These are phyloP conservation scores for Calonectria pauciramosa DNA, from an alignment of 2,329 filamentous ascomycete genomes.

Conservation along the genomic window DNA sequence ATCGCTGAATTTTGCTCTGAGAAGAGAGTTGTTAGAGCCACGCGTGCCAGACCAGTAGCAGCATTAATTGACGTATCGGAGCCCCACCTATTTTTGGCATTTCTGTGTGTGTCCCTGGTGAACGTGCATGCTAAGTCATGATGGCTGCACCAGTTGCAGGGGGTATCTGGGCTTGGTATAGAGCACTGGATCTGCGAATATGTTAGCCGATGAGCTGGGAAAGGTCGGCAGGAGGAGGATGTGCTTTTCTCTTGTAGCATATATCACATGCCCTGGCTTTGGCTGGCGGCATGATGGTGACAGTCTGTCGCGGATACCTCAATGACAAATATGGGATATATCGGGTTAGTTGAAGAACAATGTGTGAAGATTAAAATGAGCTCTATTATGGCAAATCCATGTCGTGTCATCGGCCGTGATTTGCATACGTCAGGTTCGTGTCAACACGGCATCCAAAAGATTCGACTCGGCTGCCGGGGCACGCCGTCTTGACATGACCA, in stretches of 20 bases:
- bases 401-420: neutral
- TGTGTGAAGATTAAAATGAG: neutral
- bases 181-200: slow-evolving; percentile 38
- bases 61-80: neutral
- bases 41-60: neutral
- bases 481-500: neutral
- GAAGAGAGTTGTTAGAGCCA: neutral
- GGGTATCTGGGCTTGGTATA: slow-evolving; percentile 29
- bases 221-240: neutral
- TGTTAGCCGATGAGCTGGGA: neutral
- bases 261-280: slow-evolving; percentile 18
- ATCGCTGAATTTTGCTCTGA: slow-evolving; percentile 32
- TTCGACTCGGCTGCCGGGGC: neutral
- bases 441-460: neutral
- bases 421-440: neutral
- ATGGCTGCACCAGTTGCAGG: slow-evolving; percentile 42
- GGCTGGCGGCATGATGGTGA: slow-evolving; percentile 2
- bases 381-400: neutral
- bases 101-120: slow-evolving; percentile 37
- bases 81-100: slow-evolving; percentile 35
- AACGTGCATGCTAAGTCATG: slow-evolving; percentile 40
- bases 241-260: slow-evolving; percentile 27
- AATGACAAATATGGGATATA: neutral
- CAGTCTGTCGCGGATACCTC: neutral
- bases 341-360: neutral